Percentiles rank a stretch among this genome's conserved stretches.
phyloP scores from a whole-genome alignment of 2,329 filamentous ascomycete species.

The Pyrenochaeta sp. region DNA sequence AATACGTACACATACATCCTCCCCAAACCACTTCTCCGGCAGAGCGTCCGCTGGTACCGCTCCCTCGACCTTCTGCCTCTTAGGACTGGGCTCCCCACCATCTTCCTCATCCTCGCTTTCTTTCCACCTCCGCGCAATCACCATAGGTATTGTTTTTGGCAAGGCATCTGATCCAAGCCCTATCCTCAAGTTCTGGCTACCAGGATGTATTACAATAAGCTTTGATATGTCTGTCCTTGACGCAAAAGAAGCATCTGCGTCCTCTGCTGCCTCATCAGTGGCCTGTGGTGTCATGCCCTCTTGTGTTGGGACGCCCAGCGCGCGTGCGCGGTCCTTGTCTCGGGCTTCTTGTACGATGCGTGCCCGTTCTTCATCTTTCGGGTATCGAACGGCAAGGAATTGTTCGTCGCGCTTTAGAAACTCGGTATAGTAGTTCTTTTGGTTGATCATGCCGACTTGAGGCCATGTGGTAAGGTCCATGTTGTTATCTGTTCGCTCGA shows the following conservation, averaged over 20 bases:
- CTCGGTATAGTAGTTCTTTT: conserved; percentile 96
- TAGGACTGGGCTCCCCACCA: conserved; percentile 79
- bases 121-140: conserved; percentile 80
- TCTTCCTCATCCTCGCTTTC: conserved; percentile 85
- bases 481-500: conserved; percentile 97
- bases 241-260: conserved; percentile 36
- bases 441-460: conserved; percentile 91
- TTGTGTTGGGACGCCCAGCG: conserved; percentile 68
- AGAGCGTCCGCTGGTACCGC: conserved; percentile 68
- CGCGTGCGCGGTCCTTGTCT: conserved; percentile 85
- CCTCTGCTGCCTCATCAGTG: conserved; percentile 42
- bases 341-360: conserved; percentile 85
- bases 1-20: conserved; percentile 66
- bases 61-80: conserved; percentile 67
- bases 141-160: conserved; percentile 93
- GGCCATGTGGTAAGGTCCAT: conserved; percentile 97
- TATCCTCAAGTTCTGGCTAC: conserved; percentile 93
- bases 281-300: conserved; percentile 35
- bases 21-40: conserved; percentile 84
- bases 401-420: conserved; percentile 99
- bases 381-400: conserved; percentile 85
- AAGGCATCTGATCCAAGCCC: conserved; percentile 95
- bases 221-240: conserved; percentile 75
- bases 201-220: conserved; percentile 93
- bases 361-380: conserved; percentile 85